These are phyloP conservation scores for Isochrysis galbana DNA, from an alignment of 78 protist species.

Conservation along the genomic window DNA sequence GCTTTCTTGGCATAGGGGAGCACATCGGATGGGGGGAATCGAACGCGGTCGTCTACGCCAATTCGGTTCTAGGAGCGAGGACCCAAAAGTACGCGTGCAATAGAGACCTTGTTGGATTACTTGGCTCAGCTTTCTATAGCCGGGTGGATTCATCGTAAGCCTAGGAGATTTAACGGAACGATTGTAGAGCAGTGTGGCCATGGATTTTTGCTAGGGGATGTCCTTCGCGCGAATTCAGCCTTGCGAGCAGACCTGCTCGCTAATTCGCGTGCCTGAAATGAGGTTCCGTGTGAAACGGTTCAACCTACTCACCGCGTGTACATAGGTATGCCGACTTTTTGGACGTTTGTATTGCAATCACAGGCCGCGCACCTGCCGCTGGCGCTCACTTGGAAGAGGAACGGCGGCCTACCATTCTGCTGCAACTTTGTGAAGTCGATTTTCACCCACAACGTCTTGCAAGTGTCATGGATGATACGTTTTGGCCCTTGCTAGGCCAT, in stretches of 20 bases:
- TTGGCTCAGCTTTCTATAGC: too few relatives aligned
- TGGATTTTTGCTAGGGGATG: background rate
- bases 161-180: background rate
- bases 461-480: background rate
- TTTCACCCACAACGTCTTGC: background rate
- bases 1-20: background rate
- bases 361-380: background rate
- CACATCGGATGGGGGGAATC: background rate
- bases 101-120: too few relatives aligned
- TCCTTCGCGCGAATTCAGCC: too few relatives aligned
- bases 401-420: background rate
- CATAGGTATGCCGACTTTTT: background rate
- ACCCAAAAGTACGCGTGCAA: background rate
- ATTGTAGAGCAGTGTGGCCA: background rate
- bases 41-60: constrained; percentile 9
- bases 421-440: background rate
- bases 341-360: background rate
- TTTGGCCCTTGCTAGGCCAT: background rate
- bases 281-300: too few relatives aligned
- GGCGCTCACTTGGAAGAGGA: background rate
- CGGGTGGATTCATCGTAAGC: too few relatives aligned
- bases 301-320: too few relatives aligned
- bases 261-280: too few relatives aligned
- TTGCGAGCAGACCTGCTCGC: too few relatives aligned
- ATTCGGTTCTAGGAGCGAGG: background rate